phyloP scores from a whole-genome alignment of 2,329 filamentous ascomycete genomes.

The Lachnellula subtilissima region DNA sequence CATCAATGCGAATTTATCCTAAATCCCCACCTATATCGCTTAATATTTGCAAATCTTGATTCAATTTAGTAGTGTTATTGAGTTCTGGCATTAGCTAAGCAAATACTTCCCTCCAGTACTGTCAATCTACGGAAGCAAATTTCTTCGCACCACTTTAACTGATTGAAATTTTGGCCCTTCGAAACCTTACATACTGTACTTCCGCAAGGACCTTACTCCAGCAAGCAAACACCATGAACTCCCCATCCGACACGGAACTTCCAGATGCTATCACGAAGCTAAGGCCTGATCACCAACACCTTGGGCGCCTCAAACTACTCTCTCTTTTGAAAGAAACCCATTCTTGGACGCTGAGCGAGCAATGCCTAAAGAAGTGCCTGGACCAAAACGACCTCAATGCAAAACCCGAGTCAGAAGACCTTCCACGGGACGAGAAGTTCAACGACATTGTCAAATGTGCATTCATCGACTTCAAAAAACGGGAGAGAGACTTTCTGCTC shows the following conservation, averaged over 20 bases:
- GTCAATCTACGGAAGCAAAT: no score
- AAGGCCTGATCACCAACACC: background rate
- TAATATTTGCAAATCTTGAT: no score
- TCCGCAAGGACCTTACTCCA: no score
- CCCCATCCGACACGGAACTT: background rate
- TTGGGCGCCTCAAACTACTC: background rate
- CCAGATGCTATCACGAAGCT: background rate
- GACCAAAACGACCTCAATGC: background rate
- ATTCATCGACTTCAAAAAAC: background rate
- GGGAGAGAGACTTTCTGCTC: conserved; percentile 1
- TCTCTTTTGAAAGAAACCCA: background rate
- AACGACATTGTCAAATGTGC: background rate
- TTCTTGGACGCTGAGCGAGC: conserved; percentile 2
- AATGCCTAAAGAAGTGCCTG: conserved; percentile 3
- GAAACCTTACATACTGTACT: no score
- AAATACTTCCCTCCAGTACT: no score
- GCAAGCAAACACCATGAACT: background rate
- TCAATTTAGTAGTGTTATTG: no score
- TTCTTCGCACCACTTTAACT: no score
- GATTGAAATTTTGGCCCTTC: no score
- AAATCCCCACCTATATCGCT: no score
- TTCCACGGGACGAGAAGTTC: background rate
- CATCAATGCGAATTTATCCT: no score
- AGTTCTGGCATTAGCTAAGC: no score
- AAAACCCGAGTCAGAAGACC: background rate